phyloP scores from a whole-genome alignment of 495 filamentous ascomycete species.

The Aspergillus mulundensis region DNA sequence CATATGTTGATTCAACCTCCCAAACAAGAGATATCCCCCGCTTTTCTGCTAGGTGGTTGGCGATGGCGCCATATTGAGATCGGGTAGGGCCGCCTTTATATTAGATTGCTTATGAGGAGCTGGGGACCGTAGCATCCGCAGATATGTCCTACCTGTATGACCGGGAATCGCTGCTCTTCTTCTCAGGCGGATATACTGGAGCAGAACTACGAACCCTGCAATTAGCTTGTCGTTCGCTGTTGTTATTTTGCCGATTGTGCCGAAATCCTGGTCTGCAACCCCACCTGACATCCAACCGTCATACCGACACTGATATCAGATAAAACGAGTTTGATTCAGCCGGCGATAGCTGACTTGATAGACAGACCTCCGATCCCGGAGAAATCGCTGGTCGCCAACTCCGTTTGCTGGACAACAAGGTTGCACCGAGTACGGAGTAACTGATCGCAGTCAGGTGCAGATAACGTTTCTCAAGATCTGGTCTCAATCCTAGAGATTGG shows the following conservation, averaged over 20 bases:
- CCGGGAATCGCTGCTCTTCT: neutral
- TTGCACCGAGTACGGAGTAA: neutral
- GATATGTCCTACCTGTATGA: neutral
- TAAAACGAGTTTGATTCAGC: neutral
- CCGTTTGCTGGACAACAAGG: no score
- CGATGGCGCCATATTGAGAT: no score
- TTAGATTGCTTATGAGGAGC: no score
- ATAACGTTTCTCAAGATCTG: neutral
- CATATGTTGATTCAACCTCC: neutral
- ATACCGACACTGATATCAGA: neutral
- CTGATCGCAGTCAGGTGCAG: neutral
- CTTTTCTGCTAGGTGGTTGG: neutral
- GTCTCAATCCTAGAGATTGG: neutral
- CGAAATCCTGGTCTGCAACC: neutral
- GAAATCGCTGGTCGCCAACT: neutral
- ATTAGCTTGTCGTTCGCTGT: neutral
- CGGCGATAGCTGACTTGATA: neutral
- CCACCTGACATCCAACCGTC: neutral
- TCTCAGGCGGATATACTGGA: neutral
- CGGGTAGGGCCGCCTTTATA: no score
- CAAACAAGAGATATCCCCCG: neutral
- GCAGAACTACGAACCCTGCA: neutral
- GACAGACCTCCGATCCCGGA: conserved; percentile 12
- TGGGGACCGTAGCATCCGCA: neutral
- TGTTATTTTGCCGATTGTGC: neutral